phyloP scores from a whole-genome alignment of 352 stramenopile species.

The Phytophthora ramorum region DNA sequence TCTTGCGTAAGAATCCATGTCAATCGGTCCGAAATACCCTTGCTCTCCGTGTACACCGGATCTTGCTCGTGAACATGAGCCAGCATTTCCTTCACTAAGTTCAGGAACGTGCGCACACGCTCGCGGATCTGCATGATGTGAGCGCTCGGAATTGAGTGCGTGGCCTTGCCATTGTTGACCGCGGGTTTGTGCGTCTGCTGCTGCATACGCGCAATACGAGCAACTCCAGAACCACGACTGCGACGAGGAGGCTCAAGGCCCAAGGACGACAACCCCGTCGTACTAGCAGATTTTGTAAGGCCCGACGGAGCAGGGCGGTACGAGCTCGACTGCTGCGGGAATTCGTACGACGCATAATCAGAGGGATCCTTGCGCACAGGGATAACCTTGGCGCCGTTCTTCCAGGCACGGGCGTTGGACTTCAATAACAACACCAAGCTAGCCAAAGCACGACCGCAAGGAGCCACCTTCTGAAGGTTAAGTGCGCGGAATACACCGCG shows the following conservation, averaged over 20 bases:
- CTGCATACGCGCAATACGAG: slow-evolving; percentile 81
- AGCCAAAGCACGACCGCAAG: slow-evolving; percentile 70
- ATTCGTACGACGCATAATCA: slow-evolving; percentile 88
- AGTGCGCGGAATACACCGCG: slow-evolving; percentile 83
- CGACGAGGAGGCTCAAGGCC: slow-evolving; percentile 76
- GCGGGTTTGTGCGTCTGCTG: slow-evolving; percentile 77
- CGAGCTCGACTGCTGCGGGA: slow-evolving; percentile 61
- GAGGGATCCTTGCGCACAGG: slow-evolving; percentile 83
- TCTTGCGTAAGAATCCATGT: slow-evolving; percentile 97
- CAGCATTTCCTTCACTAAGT: slow-evolving; percentile 91
- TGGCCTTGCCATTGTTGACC: slow-evolving; percentile 55
- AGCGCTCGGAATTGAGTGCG: slow-evolving; percentile 78
- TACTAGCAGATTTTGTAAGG: slow-evolving; percentile 91
- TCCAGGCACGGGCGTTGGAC: slow-evolving; percentile 70
- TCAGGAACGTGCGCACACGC: slow-evolving; percentile 94
- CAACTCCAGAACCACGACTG: slow-evolving; percentile 83
- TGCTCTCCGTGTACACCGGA: slow-evolving; percentile 83
- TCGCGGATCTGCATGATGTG: slow-evolving; percentile 95
- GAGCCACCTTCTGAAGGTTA: slow-evolving; percentile 72
- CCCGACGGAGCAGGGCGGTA: slow-evolving; percentile 51
- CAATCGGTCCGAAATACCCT: slow-evolving; percentile 94
- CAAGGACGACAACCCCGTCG: slow-evolving; percentile 80
- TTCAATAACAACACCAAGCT: slow-evolving; percentile 78
- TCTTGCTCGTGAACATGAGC: slow-evolving; percentile 80
- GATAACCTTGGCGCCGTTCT: slow-evolving; percentile 84